These are phyloP conservation scores for Phytophthora meadii DNA, from an alignment of 352 stramenopile species.

Conservation along the genomic window DNA sequence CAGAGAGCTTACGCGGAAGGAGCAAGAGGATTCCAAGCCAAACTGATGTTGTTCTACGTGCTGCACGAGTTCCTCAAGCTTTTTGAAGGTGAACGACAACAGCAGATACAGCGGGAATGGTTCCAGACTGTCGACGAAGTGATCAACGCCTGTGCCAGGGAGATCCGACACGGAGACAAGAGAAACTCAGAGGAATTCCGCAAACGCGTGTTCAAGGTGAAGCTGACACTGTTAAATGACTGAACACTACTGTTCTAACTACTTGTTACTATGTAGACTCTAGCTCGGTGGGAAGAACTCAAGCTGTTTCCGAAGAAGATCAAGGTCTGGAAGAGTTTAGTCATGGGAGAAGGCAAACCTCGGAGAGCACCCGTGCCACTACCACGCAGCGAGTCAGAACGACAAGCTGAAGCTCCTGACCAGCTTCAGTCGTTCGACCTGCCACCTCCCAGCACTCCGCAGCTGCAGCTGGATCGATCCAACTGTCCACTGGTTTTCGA, in stretches of 20 bases:
- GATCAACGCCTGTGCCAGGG: constrained; percentile 70
- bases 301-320: constrained; percentile 81
- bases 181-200: constrained; percentile 67
- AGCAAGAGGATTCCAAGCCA: constrained; percentile 71
- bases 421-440: constrained; percentile 81
- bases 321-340: constrained; percentile 79
- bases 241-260: background rate
- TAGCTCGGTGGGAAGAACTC: constrained; percentile 86
- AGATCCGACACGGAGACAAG: constrained; percentile 74
- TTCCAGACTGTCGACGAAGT: constrained; percentile 85
- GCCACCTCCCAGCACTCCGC: constrained; percentile 45
- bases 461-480: constrained; percentile 72
- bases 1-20: constrained; percentile 69
- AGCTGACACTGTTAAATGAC: background rate
- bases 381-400: constrained; percentile 69
- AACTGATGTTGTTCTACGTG: constrained; percentile 90
- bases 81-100: constrained; percentile 64
- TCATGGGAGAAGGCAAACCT: constrained; percentile 74
- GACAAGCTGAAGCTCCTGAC: constrained; percentile 68
- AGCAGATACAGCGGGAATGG: constrained; percentile 75
- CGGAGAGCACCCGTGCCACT: constrained; percentile 57
- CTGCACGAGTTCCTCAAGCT: constrained; percentile 90
- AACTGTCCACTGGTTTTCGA: constrained; percentile 84
- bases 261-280: constrained; percentile 44
- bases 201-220: constrained; percentile 83